A percentile compares a stretch with the other conserved stretches of the same genome.
phyloP scores from a whole-genome alignment of 1,284 basidiomycete genomes.

The Trametes versicolor region DNA sequence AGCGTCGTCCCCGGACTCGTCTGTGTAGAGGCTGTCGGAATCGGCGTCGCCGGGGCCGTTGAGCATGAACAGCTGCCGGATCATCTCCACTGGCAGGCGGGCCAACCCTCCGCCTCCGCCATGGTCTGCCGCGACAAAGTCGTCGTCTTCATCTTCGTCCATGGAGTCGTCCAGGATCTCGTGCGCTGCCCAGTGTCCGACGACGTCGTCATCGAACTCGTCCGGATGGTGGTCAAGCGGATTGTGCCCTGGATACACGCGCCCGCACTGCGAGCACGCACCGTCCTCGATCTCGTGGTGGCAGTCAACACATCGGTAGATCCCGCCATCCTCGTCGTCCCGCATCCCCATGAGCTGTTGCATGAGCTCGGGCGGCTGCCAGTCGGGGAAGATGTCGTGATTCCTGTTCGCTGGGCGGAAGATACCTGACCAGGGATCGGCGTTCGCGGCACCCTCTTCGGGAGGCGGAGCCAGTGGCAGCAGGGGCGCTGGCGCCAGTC shows the following conservation, averaged over 20 bases:
- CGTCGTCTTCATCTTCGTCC: slow-evolving; percentile 29
- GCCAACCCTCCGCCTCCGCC: not conserved
- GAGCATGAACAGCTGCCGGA: slow-evolving; percentile 7
- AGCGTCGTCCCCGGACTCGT: not conserved
- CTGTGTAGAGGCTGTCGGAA: not conserved
- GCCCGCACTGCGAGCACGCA: slow-evolving; percentile 65
- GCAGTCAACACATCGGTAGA: slow-evolving; percentile 79
- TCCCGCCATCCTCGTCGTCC: slow-evolving; percentile 74
- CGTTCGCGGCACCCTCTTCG: slow-evolving; percentile 18
- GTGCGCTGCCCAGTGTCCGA: slow-evolving; percentile 10
- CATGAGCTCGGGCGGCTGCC: slow-evolving; percentile 39
- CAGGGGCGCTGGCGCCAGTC: slow-evolving; percentile 47
- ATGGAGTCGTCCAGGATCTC: slow-evolving; percentile 15
- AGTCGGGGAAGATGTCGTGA: slow-evolving; percentile 27
- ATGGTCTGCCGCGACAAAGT: not conserved
- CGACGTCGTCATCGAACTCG: slow-evolving; percentile 22
- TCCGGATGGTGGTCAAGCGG: slow-evolving; percentile 36
- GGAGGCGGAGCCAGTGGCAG: slow-evolving; percentile 37
- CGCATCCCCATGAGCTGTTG: slow-evolving; percentile 62
- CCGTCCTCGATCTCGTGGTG: slow-evolving; percentile 79
- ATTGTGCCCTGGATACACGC: slow-evolving; percentile 63
- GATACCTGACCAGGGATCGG: slow-evolving; percentile 69
- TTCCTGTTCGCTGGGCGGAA: slow-evolving; percentile 49
- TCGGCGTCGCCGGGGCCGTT: not conserved
- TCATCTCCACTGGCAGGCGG: slow-evolving; percentile 1